Percentiles rank a stretch among this genome's conserved stretches.
These are phyloP conservation scores for Pythium phragmiticola DNA, from an alignment of 352 stramenopile genomes.

Conservation along the genomic window DNA sequence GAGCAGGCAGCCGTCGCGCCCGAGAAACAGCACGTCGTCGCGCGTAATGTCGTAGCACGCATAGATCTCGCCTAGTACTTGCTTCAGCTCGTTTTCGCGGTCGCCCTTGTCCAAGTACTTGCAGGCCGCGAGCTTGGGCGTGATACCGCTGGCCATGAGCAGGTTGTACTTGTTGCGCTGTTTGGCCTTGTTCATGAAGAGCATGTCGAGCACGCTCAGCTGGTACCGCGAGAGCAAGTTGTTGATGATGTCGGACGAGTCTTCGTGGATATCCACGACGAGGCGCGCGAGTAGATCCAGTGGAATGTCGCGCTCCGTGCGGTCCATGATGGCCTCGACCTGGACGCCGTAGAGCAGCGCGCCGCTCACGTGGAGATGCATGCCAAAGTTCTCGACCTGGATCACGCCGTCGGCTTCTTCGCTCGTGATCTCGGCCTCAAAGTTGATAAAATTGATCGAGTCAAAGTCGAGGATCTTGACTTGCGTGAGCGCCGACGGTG, in stretches of 20 bases:
- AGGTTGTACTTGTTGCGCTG: slow-evolving; percentile 98
- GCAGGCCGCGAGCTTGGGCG: slow-evolving; percentile 93
- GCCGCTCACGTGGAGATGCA: slow-evolving; percentile 77
- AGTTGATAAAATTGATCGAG: slow-evolving; percentile 97
- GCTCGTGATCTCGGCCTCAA: slow-evolving; percentile 97
- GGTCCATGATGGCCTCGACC: slow-evolving; percentile 97
- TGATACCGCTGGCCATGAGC: slow-evolving; percentile 96
- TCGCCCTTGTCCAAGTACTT: slow-evolving; percentile 98
- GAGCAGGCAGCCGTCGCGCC: slow-evolving; percentile 92
- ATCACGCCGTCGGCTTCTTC: slow-evolving; percentile 92
- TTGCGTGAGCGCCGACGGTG: slow-evolving; percentile 92
- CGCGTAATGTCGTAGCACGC: slow-evolving; percentile 96
- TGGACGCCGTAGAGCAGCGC: slow-evolving; percentile 78
- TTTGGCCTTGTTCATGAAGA: slow-evolving; percentile 93
- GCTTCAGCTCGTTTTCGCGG: slow-evolving; percentile 97
- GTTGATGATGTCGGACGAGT: slow-evolving; percentile 95
- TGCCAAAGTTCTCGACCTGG: slow-evolving; percentile 97
- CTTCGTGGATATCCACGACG: slow-evolving; percentile 95
- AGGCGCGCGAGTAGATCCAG: slow-evolving; percentile 94
- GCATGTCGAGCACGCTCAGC: slow-evolving; percentile 92
- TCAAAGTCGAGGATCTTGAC: slow-evolving; percentile 98
- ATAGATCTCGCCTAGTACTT: slow-evolving; percentile 94
- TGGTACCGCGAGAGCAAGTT: slow-evolving; percentile 95
- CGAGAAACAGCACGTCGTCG: slow-evolving; percentile 96
- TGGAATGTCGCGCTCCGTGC: slow-evolving; percentile 94